A percentile compares a stretch with the other conserved stretches of the same genome.
Conservation (phyloP, 2,329 filamentous ascomycete species). For the Fusarium protoensiforme region DNA sequence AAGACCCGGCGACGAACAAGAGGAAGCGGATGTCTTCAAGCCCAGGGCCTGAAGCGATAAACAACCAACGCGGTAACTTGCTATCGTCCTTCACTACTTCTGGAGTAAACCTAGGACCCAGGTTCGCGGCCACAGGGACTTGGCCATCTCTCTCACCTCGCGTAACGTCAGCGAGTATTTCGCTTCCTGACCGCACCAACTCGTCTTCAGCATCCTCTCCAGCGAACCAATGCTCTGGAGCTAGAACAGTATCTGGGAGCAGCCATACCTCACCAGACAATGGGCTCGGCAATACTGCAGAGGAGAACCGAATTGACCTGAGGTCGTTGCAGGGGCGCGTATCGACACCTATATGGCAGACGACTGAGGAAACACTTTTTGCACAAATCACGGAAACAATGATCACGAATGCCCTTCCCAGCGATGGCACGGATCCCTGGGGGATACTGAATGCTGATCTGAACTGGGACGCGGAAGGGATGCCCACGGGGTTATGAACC, state of each 20-base stretch:
- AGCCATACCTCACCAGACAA: conserved; percentile 46
- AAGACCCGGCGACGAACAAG: conserved; percentile 43
- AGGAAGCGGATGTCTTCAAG: conserved; percentile 46
- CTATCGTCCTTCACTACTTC: not conserved
- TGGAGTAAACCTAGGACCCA: conserved; percentile 4
- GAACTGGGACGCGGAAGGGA: conserved; percentile 36
- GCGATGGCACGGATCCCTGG: conserved; percentile 43
- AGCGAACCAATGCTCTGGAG: conserved; percentile 31
- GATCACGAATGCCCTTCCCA: conserved; percentile 31
- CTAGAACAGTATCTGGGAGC: conserved; percentile 41
- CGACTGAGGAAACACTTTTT: conserved; percentile 45
- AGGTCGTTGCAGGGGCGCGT: conserved; percentile 48
- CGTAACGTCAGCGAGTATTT: conserved; percentile 15
- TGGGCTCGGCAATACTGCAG: conserved; percentile 50
- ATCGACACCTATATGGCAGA: conserved; percentile 45
- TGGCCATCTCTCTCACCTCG: conserved; percentile 17
- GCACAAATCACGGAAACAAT: conserved; percentile 44
- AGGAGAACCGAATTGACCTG: conserved; percentile 50
- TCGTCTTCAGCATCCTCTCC: conserved; percentile 49
- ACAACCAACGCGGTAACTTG: not conserved
- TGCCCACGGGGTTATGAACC: conserved; percentile 10
- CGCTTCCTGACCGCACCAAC: conserved; percentile 47
- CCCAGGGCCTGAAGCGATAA: conserved; percentile 34
- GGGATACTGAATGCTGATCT: conserved; percentile 44
- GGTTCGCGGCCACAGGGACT: conserved; percentile 5